A percentile compares a stretch with the other conserved stretches of the same genome.
These are phyloP conservation scores for Coemansia sp. DNA, from an alignment of 192 early-diverging fungal species.

Conservation along the genomic window DNA sequence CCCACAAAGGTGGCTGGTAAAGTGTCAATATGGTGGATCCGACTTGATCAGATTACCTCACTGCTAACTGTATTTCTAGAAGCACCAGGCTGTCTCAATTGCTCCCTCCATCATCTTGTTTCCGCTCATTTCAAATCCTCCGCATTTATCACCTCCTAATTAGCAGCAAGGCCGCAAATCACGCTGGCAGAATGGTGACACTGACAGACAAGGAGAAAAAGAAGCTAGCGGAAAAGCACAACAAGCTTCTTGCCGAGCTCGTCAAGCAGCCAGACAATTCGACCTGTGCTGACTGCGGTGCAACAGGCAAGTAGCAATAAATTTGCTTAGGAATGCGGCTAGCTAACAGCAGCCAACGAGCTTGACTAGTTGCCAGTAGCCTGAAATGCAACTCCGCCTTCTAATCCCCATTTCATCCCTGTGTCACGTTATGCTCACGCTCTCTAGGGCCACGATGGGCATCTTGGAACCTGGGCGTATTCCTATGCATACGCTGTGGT, in stretches of 20 bases:
- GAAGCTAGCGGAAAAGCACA: constrained; percentile 66
- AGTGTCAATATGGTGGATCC: neutral
- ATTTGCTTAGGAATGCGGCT: neutral
- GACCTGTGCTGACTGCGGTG: constrained; percentile 73
- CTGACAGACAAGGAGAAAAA: constrained; percentile 59
- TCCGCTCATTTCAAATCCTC: neutral
- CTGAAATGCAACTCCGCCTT: neutral
- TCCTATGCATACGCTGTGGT: constrained; percentile 91
- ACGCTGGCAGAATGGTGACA: constrained; percentile 27
- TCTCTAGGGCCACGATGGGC: constrained; percentile 79
- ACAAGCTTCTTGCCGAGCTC: constrained; percentile 64
- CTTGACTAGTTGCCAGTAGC: neutral
- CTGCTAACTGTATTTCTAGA: neutral
- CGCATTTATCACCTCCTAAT: neutral
- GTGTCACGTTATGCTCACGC: neutral
- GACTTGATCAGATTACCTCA: neutral
- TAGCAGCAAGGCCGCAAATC: neutral
- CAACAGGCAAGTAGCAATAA: constrained; percentile 56
- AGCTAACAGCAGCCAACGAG: neutral
- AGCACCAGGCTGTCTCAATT: neutral
- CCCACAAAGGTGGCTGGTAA: neutral
- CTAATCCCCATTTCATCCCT: neutral
- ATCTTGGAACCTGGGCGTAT: constrained; percentile 87
- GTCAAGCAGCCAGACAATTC: constrained; percentile 69
- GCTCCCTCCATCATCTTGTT: neutral